Conservation (phyloP, 2,329 filamentous ascomycete species). For the Cladosporium sp. region DNA sequence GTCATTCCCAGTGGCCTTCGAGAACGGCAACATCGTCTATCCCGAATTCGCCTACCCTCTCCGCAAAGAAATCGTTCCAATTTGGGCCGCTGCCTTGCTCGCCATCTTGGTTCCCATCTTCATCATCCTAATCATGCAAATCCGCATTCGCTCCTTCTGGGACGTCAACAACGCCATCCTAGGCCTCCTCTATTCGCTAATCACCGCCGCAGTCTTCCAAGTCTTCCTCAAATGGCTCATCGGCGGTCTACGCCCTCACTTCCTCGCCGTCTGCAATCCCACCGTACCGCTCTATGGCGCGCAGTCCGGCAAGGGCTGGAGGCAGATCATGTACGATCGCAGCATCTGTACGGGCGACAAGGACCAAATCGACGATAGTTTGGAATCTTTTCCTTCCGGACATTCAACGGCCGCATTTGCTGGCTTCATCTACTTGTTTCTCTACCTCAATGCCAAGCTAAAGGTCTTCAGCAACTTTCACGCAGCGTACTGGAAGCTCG, state of each 20-base stretch:
- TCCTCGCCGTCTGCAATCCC: constrained; percentile 56
- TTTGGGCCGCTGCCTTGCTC: constrained; percentile 64
- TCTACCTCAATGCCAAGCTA: constrained; percentile 75
- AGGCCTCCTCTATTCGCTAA: constrained; percentile 65
- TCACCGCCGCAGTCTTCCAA: constrained; percentile 69
- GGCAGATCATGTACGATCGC: constrained; percentile 62
- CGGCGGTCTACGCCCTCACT: constrained; percentile 40
- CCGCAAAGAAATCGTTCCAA: constrained; percentile 65
- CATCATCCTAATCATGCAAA: constrained; percentile 61
- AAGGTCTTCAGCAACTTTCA: constrained; percentile 71
- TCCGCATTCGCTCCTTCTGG: constrained; percentile 48
- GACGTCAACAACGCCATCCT: constrained; percentile 64
- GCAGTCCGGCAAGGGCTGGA: constrained; percentile 49
- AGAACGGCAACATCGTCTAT: constrained; percentile 63
- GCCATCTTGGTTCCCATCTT: constrained; percentile 61
- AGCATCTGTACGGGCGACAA: constrained; percentile 65
- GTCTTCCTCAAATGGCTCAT: constrained; percentile 73
- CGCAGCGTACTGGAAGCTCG: constrained; percentile 68
- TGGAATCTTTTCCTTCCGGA: constrained; percentile 69
- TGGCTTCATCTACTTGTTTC: constrained; percentile 63
- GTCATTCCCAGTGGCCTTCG: constrained; percentile 65
- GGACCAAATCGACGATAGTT: constrained; percentile 60
- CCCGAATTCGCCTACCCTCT: constrained; percentile 68
- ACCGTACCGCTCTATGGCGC: constrained; percentile 42
- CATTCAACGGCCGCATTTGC: constrained; percentile 71